phyloP scores from a whole-genome alignment of 768 basidiomycete genomes.

The Tulasnella sp. region DNA sequence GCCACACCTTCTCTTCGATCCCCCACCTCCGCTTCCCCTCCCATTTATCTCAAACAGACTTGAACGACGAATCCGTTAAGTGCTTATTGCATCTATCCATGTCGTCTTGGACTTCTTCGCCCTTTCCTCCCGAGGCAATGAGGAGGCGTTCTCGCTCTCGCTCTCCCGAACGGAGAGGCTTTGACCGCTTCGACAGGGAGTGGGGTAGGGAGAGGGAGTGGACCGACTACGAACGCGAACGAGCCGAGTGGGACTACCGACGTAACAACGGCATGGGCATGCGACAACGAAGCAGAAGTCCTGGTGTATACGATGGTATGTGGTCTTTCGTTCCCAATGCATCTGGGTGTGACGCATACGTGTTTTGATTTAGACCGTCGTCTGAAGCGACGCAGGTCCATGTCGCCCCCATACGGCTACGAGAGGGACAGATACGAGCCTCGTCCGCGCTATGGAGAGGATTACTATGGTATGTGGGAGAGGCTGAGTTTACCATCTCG shows the following conservation, averaged over 20 bases:
- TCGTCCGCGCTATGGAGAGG: constrained; percentile 67
- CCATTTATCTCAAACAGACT: too few relatives aligned
- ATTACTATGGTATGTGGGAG: constrained; percentile 70
- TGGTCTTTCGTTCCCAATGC: background rate
- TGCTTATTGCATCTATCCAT: background rate
- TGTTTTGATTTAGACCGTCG: constrained; percentile 20
- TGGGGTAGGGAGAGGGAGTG: constrained; percentile 33
- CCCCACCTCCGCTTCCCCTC: background rate
- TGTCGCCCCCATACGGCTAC: constrained; percentile 44
- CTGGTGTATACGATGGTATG: constrained; percentile 53
- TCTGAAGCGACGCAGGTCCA: constrained; percentile 68
- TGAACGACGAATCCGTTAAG: too few relatives aligned
- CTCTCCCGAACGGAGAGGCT: constrained; percentile 47
- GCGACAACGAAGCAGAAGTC: constrained; percentile 68
- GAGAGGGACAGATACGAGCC: constrained; percentile 76
- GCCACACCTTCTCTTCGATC: background rate
- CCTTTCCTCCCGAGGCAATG: constrained; percentile 37
- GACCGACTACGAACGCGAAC: constrained; percentile 55
- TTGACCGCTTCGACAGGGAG: constrained; percentile 56
- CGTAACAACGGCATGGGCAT: constrained; percentile 25
- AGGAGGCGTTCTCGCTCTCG: constrained; percentile 58
- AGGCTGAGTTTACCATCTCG: constrained; percentile 6
- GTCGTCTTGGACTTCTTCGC: constrained; percentile 35
- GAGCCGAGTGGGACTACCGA: constrained; percentile 51
- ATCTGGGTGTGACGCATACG: background rate